Percentiles rank a stretch among this genome's conserved stretches.
Evolutionary conservation across 257 asterid genomes (phyloP).

Genomic region (Anisodus acutangulus): DNA sequence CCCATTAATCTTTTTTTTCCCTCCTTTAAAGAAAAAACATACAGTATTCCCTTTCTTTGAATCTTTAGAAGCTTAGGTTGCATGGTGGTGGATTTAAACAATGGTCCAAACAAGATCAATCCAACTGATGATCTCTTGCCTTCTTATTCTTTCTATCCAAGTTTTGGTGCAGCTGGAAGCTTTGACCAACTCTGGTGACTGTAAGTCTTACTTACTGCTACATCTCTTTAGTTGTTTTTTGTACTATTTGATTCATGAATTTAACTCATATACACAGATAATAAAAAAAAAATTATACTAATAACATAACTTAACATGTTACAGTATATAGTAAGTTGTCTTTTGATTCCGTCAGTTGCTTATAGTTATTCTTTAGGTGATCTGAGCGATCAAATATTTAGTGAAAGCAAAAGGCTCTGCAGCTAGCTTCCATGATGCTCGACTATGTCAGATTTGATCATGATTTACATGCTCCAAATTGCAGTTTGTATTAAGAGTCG

Average conservation of each 20-base stretch:
- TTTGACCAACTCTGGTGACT: background rate
- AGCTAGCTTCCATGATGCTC: background rate
- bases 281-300: background rate
- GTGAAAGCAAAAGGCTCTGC: no score
- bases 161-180: background rate
- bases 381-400: background rate
- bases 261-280: background rate
- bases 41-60: no score
- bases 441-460: background rate
- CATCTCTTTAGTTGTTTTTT: background rate
- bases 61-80: background rate
- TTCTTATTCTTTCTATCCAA: constrained; percentile 14
- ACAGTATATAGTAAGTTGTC: background rate
- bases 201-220: background rate
- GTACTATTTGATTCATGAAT: background rate
- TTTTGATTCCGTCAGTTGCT: background rate
- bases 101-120: constrained; percentile 4
- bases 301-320: background rate
- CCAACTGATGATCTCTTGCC: background rate
- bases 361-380: background rate
- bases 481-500: no score
- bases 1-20: background rate
- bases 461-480: background rate
- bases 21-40: no score
- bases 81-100: constrained; percentile 25